These are phyloP conservation scores for Phytophthora syringae DNA, from an alignment of 352 stramenopile genomes.

Conservation along the genomic window DNA sequence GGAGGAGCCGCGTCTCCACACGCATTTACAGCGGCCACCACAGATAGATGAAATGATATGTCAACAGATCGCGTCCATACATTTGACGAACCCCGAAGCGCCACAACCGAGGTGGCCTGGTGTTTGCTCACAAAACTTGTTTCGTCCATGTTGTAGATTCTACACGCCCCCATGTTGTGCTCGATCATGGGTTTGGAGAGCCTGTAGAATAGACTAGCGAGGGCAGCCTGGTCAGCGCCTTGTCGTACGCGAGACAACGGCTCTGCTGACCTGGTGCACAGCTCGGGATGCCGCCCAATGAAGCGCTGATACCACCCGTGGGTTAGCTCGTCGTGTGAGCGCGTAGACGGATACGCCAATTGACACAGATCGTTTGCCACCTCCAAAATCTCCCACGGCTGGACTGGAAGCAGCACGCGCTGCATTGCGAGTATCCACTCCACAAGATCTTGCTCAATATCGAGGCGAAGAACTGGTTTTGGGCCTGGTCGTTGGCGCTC, in stretches of 20 bases:
- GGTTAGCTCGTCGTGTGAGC: background rate
- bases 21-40: too few relatives aligned
- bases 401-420: background rate
- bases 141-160: background rate
- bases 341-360: background rate
- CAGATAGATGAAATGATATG: too few relatives aligned
- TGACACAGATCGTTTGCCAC: background rate
- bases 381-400: background rate
- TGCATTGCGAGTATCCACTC: background rate
- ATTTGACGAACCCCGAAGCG: background rate
- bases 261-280: background rate
- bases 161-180: background rate
- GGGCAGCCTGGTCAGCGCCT: background rate
- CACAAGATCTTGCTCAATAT: background rate
- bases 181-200: background rate
- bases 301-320: background rate
- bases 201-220: background rate
- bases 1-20: too few relatives aligned
- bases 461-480: background rate
- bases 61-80: background rate
- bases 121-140: conserved; percentile 1
- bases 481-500: background rate
- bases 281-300: background rate
- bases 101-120: background rate
- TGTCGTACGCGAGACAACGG: background rate